Conservation (phyloP, 495 filamentous ascomycete species). For the Polyplosphaeria fusca region DNA sequence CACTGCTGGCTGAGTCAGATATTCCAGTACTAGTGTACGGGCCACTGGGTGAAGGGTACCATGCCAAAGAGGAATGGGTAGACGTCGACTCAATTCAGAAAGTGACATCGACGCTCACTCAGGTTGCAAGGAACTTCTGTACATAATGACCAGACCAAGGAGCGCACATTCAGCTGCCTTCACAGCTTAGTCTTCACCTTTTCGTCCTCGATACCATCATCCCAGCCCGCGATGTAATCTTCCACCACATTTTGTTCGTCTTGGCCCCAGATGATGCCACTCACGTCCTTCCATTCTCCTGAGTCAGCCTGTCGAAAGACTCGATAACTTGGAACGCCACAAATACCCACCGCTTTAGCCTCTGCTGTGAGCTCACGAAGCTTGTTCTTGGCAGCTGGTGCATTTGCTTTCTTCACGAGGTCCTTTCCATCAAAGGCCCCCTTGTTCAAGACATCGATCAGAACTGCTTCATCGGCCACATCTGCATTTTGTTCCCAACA, state of each 20-base stretch:
- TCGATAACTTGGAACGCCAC: conserved; percentile 31
- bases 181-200: not conserved
- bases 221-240: conserved; percentile 27
- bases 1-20: too few relatives aligned
- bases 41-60: too few relatives aligned
- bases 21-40: too few relatives aligned
- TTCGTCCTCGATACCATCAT: not conserved
- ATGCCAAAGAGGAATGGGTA: too few relatives aligned
- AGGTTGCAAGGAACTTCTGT: too few relatives aligned
- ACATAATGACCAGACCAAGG: too few relatives aligned
- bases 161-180: not conserved
- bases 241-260: conserved; percentile 26
- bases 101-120: too few relatives aligned
- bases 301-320: conserved; percentile 5
- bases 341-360: conserved; percentile 28
- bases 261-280: conserved; percentile 32
- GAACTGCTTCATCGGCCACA: conserved; percentile 14
- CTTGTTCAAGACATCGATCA: conserved; percentile 12
- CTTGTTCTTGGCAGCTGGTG: conserved; percentile 18
- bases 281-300: not conserved
- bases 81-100: too few relatives aligned
- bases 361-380: conserved; percentile 21
- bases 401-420: conserved; percentile 10
- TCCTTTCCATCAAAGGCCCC: conserved; percentile 19
- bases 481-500: conserved; percentile 28